Evolutionary conservation across 1,284 basidiomycete genomes (phyloP).

Genomic region (Boletus smithii): DNA sequence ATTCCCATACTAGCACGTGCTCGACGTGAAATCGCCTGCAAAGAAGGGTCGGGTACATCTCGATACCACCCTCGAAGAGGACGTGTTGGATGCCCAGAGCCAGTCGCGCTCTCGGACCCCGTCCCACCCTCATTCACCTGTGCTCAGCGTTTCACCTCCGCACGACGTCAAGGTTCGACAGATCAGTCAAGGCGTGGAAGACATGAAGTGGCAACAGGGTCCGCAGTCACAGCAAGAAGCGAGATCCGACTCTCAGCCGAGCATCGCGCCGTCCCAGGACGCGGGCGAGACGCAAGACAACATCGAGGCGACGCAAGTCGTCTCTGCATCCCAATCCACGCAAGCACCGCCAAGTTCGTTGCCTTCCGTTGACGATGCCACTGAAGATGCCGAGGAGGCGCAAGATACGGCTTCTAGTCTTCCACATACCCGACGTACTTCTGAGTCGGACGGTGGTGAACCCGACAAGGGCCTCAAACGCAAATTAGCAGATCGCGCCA

Average conservation of each 20-base stretch:
- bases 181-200: conserved; percentile 74
- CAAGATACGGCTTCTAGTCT: conserved; percentile 30
- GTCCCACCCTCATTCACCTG: conserved; percentile 41
- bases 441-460: conserved; percentile 39
- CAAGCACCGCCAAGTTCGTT: conserved; percentile 19
- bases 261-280: conserved; percentile 8
- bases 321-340: conserved; percentile 10
- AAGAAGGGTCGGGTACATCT: conserved; percentile 71
- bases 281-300: conserved; percentile 11
- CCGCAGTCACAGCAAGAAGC: conserved; percentile 16
- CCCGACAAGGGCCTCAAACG: conserved; percentile 60
- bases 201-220: conserved; percentile 61
- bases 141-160: conserved; percentile 57
- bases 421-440: conserved; percentile 28
- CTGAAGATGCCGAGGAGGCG: conserved; percentile 22
- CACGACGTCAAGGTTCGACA: conserved; percentile 70
- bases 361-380: conserved; percentile 21
- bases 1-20: conserved; percentile 43
- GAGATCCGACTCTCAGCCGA: conserved; percentile 3
- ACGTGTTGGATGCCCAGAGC: conserved; percentile 35
- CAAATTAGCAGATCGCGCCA: conserved; percentile 49
- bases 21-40: conserved; percentile 52
- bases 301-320: conserved; percentile 17
- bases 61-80: conserved; percentile 59
- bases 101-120: conserved; percentile 40